Base-by-base conservation (phyloP, 2,329 filamentous ascomycete genomes). In the Aplosporella prunicola region DNA sequence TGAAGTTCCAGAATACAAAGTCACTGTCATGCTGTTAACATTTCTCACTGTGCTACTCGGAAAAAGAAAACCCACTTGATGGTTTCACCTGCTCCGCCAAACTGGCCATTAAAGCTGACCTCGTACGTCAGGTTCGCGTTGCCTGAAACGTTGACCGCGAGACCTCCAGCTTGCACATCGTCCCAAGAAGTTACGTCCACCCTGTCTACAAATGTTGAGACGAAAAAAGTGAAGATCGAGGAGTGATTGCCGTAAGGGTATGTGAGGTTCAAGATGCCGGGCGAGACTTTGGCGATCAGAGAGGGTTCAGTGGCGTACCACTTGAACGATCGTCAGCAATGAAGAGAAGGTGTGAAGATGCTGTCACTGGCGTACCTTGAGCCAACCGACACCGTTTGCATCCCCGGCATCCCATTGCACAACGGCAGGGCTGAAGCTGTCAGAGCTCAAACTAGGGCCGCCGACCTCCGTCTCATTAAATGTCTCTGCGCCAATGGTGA, bases 401-500 rank as follows among this genome's bases (percentile, higher is more conserved):
- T 56, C 52, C 11, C 45, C 43, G 0, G 55, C 35, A 8, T 61
- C 50, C 76, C 76, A 80, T 47, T 80, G 76, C 0, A 74, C 64
- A 5, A 79, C 68, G 0, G 71, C 70, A 0, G 76, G 76, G 41
- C 71, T 77, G 52, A 76, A 80, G 0, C 69, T 65, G 5, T 52
- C 61, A 5, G 65, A 64, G 28, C 69, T 71, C 34, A 63, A 62
- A 1, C 66, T 61, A 5, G 70, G 68, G 0, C 76, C 76, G 8
- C 75, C 76, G 5, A 77, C 52, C 2, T 67, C 64, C 27, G 63
- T 68, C 51, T 78, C 67, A 9, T 69, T 63, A 45, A 74, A 76
- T 0, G 72, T 70, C 48, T 76, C 68, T 0, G 70, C 72, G 24
- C 76, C 76, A 43, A 80, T 77, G 7, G 68, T 76, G 9, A 80